A percentile compares a stretch with the other conserved stretches of the same genome.
Evolutionary conservation across 2,329 filamentous ascomycete genomes (phyloP).

Genomic region (Pseudogymnoascus sp.): DNA sequence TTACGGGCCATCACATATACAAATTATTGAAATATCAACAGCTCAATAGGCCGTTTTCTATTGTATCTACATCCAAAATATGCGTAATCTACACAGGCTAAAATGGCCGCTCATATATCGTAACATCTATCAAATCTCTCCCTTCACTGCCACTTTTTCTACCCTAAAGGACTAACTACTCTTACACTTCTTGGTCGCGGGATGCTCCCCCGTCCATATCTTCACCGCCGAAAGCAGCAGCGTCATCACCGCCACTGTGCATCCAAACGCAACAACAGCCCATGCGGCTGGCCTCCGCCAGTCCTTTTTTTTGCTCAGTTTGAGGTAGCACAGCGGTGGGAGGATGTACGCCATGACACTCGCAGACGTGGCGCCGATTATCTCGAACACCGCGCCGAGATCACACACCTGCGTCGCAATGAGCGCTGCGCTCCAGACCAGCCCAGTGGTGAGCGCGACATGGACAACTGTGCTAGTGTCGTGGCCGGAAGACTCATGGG

Average conservation of each 20-base stretch:
- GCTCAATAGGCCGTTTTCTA: neutral
- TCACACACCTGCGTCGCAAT: conserved; percentile 85
- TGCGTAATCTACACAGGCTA: neutral
- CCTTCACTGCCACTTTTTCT: neutral
- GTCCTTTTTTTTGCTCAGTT: conserved; percentile 64
- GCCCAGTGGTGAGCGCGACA: conserved; percentile 72
- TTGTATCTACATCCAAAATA: neutral
- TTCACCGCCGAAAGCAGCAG: conserved; percentile 7
- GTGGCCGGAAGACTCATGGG: conserved; percentile 43
- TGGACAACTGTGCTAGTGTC: conserved; percentile 73
- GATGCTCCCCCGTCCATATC: neutral
- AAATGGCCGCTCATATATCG: neutral
- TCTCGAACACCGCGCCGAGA: conserved; percentile 85
- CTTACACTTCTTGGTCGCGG: neutral
- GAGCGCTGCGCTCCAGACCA: conserved; percentile 71
- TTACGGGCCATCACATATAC: neutral
- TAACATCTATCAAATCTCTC: neutral
- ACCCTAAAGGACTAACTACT: neutral
- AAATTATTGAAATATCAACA: neutral
- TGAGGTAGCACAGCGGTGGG: conserved; percentile 90
- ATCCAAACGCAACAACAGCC: conserved; percentile 70
- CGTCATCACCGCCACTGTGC: conserved; percentile 49
- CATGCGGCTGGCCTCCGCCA: conserved; percentile 64
- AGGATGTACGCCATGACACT: conserved; percentile 92
- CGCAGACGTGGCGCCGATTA: conserved; percentile 91